Evolutionary conservation across 73 alveolate genomes (phyloP), one percentile per base, ranked within the genome.

Genomic region (Paramecium sonneborni): DNA sequence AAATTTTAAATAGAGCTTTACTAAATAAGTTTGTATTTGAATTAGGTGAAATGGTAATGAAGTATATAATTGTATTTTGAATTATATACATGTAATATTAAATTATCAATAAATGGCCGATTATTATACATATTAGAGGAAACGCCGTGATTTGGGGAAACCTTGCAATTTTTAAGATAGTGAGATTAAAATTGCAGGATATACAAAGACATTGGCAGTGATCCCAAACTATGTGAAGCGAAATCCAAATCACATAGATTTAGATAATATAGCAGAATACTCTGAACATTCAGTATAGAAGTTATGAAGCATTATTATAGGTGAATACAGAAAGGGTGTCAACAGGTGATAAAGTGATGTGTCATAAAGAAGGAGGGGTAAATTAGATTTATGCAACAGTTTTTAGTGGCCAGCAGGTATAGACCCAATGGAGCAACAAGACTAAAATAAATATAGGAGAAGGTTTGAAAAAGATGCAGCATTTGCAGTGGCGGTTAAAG

Each of bases 261-360:
- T 96, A 21, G 98, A 96, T 91, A 97, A 97, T 92, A 95, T 96
- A 44, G 98, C 98, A 5, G 90, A 62, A 37, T 93, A 95, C 58
- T 95, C 98, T 0, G 97, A 92, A 76, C 98, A 95, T 85, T 85
- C 97, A 30, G 97, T 93, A 92, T 79, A 10, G 3, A 5, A 92
- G 98, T 93, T 20, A 91, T 98, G 67, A 62, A 15, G 56, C 70
- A 34, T 91, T 44, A 28, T 68, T 20, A 79, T 89, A 87, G 93
- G 98, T 97, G 68, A 97, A 97, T 89, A 97, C 99, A 6, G 98
- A 97, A 82, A 92, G 98, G 58, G 97, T 97, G n/a, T 94, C 95
- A 35, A 93, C 98, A 23, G 93, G 91, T 39, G 93, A 92, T 89
- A 79, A 93, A 48, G 97, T 96, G 32, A 97, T 97, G 99, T 96